phyloP scores from a whole-genome alignment of 2,329 filamentous ascomycete species.

The Colletotrichum trifolii region DNA sequence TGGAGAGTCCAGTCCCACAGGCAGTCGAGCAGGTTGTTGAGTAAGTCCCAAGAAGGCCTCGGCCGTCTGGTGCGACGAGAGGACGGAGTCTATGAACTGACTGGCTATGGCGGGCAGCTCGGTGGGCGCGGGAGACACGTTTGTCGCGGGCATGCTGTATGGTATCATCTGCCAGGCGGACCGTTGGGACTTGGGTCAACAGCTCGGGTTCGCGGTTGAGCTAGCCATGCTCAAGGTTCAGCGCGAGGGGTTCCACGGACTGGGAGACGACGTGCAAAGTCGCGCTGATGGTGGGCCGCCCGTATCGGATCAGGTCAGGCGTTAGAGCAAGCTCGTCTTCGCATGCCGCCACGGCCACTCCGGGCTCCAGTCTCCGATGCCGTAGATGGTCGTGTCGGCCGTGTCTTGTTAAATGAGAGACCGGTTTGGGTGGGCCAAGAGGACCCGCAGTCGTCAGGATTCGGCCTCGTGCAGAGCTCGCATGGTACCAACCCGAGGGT shows the following conservation, averaged over 20 bases:
- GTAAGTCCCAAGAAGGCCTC: conserved; percentile 55
- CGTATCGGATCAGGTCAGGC: conserved; percentile 32
- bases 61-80: too few species aligned
- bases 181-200: conserved; percentile 60
- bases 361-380: conserved; percentile 26
- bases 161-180: conserved; percentile 61
- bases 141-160: conserved; percentile 78
- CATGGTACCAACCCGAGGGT: conserved; percentile 18
- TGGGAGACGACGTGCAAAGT: conserved; percentile 50
- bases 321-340: conserved; percentile 5
- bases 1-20: conserved; percentile 55
- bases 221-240: conserved; percentile 76
- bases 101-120: conserved; percentile 57
- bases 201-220: conserved; percentile 70
- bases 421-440: conserved; percentile 19
- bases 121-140: conserved; percentile 81
- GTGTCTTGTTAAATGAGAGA: conserved; percentile 10
- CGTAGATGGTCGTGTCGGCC: conserved; percentile 32
- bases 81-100: too few species aligned
- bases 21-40: conserved; percentile 62
- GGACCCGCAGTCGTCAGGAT: conserved; percentile 27
- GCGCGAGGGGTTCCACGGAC: conserved; percentile 71
- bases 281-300: conserved; percentile 37
- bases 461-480: conserved; percentile 15
- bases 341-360: conserved; percentile 13